phyloP scores from a whole-genome alignment of 495 filamentous ascomycete genomes.

The Durotheca rogersii region DNA sequence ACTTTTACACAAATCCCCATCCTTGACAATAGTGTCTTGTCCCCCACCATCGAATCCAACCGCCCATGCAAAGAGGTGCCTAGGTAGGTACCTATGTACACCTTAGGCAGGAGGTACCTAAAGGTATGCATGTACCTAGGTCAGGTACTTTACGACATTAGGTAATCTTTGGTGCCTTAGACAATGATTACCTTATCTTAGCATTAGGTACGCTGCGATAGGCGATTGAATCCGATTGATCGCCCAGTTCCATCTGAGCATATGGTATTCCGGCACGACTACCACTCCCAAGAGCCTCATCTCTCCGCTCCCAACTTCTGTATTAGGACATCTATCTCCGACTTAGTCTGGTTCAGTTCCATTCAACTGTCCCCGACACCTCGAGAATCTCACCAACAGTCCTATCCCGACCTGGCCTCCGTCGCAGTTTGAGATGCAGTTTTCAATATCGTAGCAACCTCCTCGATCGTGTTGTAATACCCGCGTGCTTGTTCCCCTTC shows the following conservation, averaged over 20 bases:
- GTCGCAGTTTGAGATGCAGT: conserved; percentile 26
- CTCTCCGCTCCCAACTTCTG: conserved; percentile 21
- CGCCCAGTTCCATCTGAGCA: too few relatives aligned
- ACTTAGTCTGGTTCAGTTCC: conserved; percentile 1
- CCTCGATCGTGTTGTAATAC: conserved; percentile 20
- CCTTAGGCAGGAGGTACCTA: neutral
- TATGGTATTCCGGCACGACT: conserved; percentile 5
- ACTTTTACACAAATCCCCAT: too few relatives aligned
- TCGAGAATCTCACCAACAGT: too few relatives aligned
- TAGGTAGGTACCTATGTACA: neutral
- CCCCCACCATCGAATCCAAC: conserved; percentile 18
- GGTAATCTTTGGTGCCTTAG: too few relatives aligned
- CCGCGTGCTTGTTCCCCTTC: neutral
- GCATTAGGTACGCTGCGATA: too few relatives aligned
- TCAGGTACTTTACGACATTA: neutral
- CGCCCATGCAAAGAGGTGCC: neutral
- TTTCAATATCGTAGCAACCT: conserved; percentile 3
- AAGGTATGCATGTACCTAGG: neutral
- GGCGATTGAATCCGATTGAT: too few relatives aligned
- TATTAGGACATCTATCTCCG: conserved; percentile 6
- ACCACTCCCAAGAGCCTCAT: conserved; percentile 25
- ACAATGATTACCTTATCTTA: too few relatives aligned
- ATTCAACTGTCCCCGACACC: neutral
- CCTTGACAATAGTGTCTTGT: too few relatives aligned
- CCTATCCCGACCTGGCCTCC: too few relatives aligned